phyloP scores from a whole-genome alignment of 805 yeast genomes.

The Kodamaea fukazawae region DNA sequence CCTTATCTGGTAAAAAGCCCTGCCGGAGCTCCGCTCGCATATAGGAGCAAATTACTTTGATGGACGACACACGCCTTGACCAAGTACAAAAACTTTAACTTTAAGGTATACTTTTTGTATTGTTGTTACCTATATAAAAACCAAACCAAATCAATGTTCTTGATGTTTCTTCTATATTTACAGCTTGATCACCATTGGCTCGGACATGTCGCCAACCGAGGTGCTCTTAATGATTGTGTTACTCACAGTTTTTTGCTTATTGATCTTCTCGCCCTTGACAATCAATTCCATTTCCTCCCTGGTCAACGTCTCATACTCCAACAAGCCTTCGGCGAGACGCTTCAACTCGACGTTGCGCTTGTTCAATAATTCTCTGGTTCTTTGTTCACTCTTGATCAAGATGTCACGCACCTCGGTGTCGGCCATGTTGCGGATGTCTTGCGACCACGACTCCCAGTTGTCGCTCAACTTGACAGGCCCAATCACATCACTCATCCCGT shows the following conservation, averaged over 20 bases:
- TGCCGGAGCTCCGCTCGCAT: too few relatives aligned
- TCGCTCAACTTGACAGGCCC: constrained; percentile 92
- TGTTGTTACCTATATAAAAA: too few relatives aligned
- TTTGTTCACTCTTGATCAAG: constrained; percentile 69
- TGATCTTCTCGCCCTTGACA: constrained; percentile 73
- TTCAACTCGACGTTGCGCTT: constrained; percentile 69
- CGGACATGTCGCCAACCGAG: constrained; percentile 5
- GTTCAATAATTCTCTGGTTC: constrained; percentile 68
- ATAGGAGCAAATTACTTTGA: too few relatives aligned
- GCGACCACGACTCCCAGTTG: constrained; percentile 94
- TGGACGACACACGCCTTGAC: too few relatives aligned
- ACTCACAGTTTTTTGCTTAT: constrained; percentile 64
- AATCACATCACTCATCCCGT: constrained; percentile 91
- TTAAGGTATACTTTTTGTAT: too few relatives aligned
- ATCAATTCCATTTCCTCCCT: constrained; percentile 87
- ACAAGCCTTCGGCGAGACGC: constrained; percentile 86
- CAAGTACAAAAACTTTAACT: too few relatives aligned
- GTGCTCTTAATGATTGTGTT: constrained; percentile 55
- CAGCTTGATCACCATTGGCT: constrained; percentile 7
- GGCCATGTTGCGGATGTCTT: constrained; percentile 81
- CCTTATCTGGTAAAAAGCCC: too few relatives aligned
- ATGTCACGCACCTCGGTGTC: constrained; percentile 85
- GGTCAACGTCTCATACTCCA: constrained; percentile 93
- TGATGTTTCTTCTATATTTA: constrained; percentile 1
- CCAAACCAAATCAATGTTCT: too few relatives aligned